Conservation (phyloP, 2,329 filamentous ascomycete genomes). For the Phoma sp. region DNA sequence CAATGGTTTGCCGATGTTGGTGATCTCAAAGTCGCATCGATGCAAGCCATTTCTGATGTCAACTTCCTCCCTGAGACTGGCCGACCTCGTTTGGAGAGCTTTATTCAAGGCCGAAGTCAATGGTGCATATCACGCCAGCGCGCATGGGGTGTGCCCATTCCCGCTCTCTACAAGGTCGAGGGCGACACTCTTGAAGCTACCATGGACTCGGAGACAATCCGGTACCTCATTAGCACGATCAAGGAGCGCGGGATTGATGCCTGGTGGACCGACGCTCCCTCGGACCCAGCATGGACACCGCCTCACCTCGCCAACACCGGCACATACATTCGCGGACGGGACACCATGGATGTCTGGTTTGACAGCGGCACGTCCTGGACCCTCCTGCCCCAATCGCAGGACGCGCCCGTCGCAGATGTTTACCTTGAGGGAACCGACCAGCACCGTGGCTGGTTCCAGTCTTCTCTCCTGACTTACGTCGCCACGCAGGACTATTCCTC, state of each 20-base stretch:
- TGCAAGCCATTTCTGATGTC: constrained; percentile 73
- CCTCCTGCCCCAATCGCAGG: constrained; percentile 38
- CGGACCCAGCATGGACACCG: constrained; percentile 81
- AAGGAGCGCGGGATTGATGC: constrained; percentile 81
- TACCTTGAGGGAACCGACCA: constrained; percentile 96
- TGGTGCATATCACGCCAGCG: constrained; percentile 98
- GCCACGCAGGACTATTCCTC: constrained; percentile 60
- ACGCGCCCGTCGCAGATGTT: constrained; percentile 71
- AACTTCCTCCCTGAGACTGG: constrained; percentile 80
- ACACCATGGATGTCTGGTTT: constrained; percentile 99
- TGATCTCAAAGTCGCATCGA: constrained; percentile 76
- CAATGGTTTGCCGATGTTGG: constrained; percentile 98
- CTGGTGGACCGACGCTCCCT: constrained; percentile 85
- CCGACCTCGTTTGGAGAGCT: constrained; percentile 77
- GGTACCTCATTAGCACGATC: constrained; percentile 83
- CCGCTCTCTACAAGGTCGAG: constrained; percentile 77
- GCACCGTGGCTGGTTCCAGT: constrained; percentile 98
- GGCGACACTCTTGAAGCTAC: constrained; percentile 69
- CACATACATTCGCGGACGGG: constrained; percentile 75
- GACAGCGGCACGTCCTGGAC: constrained; percentile 97
- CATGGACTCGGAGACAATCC: constrained; percentile 79
- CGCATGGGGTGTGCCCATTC: constrained; percentile 96
- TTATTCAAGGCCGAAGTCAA: constrained; percentile 85
- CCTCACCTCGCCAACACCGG: constrained; percentile 62
- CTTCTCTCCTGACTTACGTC: constrained; percentile 85